Conservation (phyloP, 2,329 filamentous ascomycete genomes). For the Lachnellula cervina region DNA sequence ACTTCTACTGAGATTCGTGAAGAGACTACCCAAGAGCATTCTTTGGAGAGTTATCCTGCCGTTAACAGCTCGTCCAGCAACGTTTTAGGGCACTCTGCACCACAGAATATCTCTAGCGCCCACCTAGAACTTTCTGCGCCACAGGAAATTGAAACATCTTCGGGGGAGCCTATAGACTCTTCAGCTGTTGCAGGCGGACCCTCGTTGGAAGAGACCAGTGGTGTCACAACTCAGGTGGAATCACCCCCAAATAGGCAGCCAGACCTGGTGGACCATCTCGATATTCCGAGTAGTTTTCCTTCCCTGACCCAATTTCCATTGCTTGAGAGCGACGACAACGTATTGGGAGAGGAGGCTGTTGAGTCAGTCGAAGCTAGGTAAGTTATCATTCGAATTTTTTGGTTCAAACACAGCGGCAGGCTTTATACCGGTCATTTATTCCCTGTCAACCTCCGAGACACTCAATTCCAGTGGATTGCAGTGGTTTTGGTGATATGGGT, state of each 20-base stretch:
- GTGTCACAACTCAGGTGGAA: neutral
- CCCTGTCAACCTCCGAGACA: too few relatives aligned
- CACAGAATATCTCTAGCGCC: neutral
- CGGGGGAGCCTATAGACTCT: neutral
- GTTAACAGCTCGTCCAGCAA: neutral
- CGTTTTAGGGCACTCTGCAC: neutral
- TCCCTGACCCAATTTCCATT: constrained; percentile 6
- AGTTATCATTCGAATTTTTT: neutral
- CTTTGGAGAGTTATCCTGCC: neutral
- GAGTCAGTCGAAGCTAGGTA: neutral
- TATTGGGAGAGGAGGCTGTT: neutral
- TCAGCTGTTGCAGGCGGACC: neutral
- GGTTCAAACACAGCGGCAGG: neutral
- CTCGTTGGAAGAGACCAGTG: neutral
- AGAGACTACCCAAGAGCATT: neutral
- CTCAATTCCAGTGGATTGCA: too few relatives aligned
- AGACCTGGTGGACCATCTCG: neutral
- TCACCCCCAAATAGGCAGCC: neutral
- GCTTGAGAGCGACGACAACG: neutral
- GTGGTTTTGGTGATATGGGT: too few relatives aligned
- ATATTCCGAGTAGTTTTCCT: neutral
- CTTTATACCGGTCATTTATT: too few relatives aligned
- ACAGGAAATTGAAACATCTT: neutral
- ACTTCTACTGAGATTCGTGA: neutral
- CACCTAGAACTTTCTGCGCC: neutral